Base-by-base conservation (phyloP, 176 grass and related monocot genomes). In the Zizania latifolia region DNA sequence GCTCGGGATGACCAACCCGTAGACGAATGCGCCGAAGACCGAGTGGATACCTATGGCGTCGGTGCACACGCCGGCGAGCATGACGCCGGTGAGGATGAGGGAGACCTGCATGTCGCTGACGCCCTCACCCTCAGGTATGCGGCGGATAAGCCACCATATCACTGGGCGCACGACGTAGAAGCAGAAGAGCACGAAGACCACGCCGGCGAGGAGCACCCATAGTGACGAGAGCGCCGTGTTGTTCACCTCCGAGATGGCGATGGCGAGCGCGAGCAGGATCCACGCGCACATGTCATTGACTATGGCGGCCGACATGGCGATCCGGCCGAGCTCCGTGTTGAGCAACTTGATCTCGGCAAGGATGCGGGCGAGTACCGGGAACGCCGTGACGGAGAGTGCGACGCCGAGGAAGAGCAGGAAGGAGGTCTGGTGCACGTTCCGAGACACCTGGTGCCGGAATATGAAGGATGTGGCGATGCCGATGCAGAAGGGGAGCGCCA, bases 341-440 rank as follows among this genome's bases (percentile, higher is more conserved):
- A 90, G 88, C 57, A 97, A 81, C 83, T 93, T 97, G 61, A 78
- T 90, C 85, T 97, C 90, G 46, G 93, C 88, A 31, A 97, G 87
- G 71, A 92, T 93, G 74, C 93, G 90, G 8, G 93, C 90, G 0
- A 97, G 87, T 22, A 97, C 85, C 4, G 90, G 88, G 82, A 97
- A 97, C 19, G 93, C 90, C 10, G 93, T 97, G 35, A 89, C 80
- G 10, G 90, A 97, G 51, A 97, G 83, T 21, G 90, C 77, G 13
- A 90, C 93, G 19, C 88, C 90, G 7, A 97, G 82, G 87, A 97
- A 97, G 69, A 92, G 88, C 39, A 90, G 72, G 85, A 90, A 97
- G 29, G 88, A 74, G 24, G 77, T 24, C 70, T 75, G 78, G 76
- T 84, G 68, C 73, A 83, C 78, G 60, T 93, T 89, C 35, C 78